Base-by-base conservation (phyloP, 768 basidiomycete species). In the Phylloporus sp. region DNA sequence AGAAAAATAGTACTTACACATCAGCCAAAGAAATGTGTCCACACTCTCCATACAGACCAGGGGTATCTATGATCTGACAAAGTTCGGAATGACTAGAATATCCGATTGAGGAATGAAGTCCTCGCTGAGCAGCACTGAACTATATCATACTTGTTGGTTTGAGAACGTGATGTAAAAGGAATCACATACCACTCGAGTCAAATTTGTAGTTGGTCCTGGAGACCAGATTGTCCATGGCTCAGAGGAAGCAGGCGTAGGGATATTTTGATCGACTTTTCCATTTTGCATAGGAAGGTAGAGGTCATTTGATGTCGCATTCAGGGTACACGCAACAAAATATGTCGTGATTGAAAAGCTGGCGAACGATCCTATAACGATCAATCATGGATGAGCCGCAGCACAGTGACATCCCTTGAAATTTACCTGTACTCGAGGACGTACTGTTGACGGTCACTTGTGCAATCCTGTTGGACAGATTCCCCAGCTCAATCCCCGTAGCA, bases 321-420 rank as follows among this genome's bases (percentile, higher is more conserved):
- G 13, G 18, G 39, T 42, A 7, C 57, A 58, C 52, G 44, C 54
- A 11, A 47, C 44, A 49, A 46, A 58, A 35, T 39, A 46, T 2
- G 44, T 9, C 20, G 35, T 44, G 16, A 7, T 27, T 34, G 50
- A 22, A 16, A 47, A 9, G 6, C 16, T 29, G 6, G 5, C 13
- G 13, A 23, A 16, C 6, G 7, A 2, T 12, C 15, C n/a, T 31
- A 2, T 6, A 11, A 16, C 3, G 5, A 16, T 32, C 26, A 31
- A 12, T 1, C 4, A 31, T 10, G 20, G 9, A 18, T 24, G 2
- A 20, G 26, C 22, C 12, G 27, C 11, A n/a, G n/a, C 6, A 18
- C 8, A 18, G 16, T 2, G 9, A n/a, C 8, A 18, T n/a, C 5
- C 3, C 15, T 6, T 28, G 5, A 28, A 12, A 27, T 9, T 16